Evolutionary conservation across 805 yeast genomes (phyloP).

Genomic region (Metschnikowia amazonensis): DNA sequence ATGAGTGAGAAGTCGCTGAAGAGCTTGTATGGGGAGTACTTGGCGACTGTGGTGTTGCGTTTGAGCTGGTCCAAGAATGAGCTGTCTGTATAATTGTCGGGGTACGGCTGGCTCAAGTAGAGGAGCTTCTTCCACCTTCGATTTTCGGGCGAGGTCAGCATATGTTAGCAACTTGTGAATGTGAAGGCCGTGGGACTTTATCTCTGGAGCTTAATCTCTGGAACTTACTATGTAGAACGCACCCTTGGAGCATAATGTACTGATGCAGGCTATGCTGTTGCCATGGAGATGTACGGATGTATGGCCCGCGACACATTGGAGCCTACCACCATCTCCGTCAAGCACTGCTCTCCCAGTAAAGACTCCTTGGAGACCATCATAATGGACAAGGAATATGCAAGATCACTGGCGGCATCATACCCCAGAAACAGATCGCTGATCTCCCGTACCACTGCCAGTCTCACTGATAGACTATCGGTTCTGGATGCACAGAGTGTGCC

Average conservation of each 20-base stretch:
- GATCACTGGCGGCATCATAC: slow-evolving; percentile 11
- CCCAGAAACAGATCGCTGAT: slow-evolving; percentile 7
- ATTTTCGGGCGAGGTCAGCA: neutral
- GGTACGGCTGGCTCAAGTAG: slow-evolving; percentile 81
- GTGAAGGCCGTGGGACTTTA: too few relatives aligned
- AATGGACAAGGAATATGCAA: neutral
- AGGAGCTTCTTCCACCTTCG: slow-evolving; percentile 72
- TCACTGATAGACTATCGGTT: slow-evolving; percentile 15
- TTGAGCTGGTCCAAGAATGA: slow-evolving; percentile 78
- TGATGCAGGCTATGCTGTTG: too few relatives aligned
- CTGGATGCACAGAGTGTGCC: slow-evolving; percentile 21
- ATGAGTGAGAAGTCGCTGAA: slow-evolving; percentile 68
- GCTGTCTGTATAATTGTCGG: slow-evolving; percentile 85
- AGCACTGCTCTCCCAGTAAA: too few relatives aligned
- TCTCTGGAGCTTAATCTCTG: too few relatives aligned
- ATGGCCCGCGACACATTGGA: too few relatives aligned
- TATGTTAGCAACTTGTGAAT: neutral
- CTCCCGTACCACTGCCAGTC: slow-evolving; percentile 20
- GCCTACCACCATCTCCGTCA: too few relatives aligned
- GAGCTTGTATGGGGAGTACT: slow-evolving; percentile 61
- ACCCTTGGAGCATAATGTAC: too few relatives aligned
- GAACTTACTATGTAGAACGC: too few relatives aligned
- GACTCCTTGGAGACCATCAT: neutral
- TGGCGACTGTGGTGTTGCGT: slow-evolving; percentile 69
- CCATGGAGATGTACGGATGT: too few relatives aligned